These are phyloP conservation scores for Arabidopsis lyrata DNA, from an alignment of 441 rosid species.

Conservation along the genomic window DNA sequence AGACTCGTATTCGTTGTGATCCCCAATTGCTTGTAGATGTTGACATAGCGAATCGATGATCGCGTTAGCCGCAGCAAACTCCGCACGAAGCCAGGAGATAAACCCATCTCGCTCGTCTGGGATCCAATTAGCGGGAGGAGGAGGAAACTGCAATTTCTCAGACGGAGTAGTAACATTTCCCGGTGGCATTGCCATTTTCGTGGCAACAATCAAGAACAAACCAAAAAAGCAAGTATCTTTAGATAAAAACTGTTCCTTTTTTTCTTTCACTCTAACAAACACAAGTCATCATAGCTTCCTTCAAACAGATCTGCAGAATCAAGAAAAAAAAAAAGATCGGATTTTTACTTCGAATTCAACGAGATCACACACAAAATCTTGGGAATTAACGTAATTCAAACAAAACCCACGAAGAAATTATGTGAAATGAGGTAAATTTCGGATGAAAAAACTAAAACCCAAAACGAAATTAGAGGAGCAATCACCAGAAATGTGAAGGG, in stretches of 20 bases:
- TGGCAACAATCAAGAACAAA: constrained; percentile 29
- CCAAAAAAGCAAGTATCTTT: background rate
- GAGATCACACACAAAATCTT: constrained; percentile 24
- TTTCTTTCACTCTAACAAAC: constrained; percentile 1
- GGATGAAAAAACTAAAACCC: constrained; percentile 9
- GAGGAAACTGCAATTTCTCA: constrained; percentile 71
- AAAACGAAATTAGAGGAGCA: background rate
- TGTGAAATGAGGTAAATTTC: constrained; percentile 9
- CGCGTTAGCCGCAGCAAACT: constrained; percentile 93
- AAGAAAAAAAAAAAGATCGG: background rate
- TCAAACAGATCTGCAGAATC: constrained; percentile 40
- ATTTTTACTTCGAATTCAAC: background rate
- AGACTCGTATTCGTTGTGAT: constrained; percentile 69
- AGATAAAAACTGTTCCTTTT: background rate
- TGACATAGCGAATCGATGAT: constrained; percentile 78
- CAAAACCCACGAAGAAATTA: constrained; percentile 15
- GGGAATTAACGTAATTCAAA: constrained; percentile 25
- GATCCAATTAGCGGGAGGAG: constrained; percentile 57
- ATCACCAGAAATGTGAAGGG: constrained; percentile 43
- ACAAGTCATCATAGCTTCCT: constrained; percentile 27
- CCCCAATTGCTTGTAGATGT: constrained; percentile 67
- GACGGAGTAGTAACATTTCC: constrained; percentile 60
- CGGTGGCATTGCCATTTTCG: constrained; percentile 82
- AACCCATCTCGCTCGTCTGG: constrained; percentile 81
- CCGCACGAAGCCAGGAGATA: constrained; percentile 83